Evolutionary conservation across 2,329 filamentous ascomycete genomes (phyloP), one percentile per base, ranked within the genome.

Genomic region (Beauveria asiatica): DNA sequence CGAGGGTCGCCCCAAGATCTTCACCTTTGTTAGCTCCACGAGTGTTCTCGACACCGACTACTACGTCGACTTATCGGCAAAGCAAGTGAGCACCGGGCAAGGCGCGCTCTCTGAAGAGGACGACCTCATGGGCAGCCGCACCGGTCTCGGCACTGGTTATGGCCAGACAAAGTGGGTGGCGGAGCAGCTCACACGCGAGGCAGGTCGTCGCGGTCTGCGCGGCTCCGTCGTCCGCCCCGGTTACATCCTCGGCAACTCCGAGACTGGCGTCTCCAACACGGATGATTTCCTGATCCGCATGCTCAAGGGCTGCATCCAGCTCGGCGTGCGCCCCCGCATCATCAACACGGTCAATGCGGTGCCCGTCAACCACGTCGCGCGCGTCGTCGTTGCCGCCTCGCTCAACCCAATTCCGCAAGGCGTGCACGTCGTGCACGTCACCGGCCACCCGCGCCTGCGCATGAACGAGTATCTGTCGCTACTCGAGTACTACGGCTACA

Each of bases 251-350:
- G 93, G 92, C 25, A 85, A 92, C 70, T 81, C 83, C 1, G 73
- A 78, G 49, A 85, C 82, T 13, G 92, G 92, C 56, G 83, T 83
- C 63, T 88, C 77, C 70, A 90, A 88, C 72, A 92, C 86, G 1
- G 93, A 97, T 69, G 93, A 97, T 73, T 97, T 97, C 78, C 76
- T 97, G 7, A 83, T 96, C 64, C 85, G 93, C 44, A 84, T 97
- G 75, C 76, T 87, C 60, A 96, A 97, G 76, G 92, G 91, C 61
- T 96, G 91, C 68, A 78, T 96, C 55, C 92, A 97, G 73, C 79
- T 97, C 3, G 77, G 77, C 2, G 79, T 80, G 3, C 81, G 90
- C 0, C 93, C 92, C 1, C 81, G 83, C 65, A 95, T 97, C 66
- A 74, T 80, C 70, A 97, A 96, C 76, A 90, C 90, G 0, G 85